These are phyloP conservation scores for Pezicula carpinea DNA, from an alignment of 2,329 filamentous ascomycete species.

Conservation along the genomic window DNA sequence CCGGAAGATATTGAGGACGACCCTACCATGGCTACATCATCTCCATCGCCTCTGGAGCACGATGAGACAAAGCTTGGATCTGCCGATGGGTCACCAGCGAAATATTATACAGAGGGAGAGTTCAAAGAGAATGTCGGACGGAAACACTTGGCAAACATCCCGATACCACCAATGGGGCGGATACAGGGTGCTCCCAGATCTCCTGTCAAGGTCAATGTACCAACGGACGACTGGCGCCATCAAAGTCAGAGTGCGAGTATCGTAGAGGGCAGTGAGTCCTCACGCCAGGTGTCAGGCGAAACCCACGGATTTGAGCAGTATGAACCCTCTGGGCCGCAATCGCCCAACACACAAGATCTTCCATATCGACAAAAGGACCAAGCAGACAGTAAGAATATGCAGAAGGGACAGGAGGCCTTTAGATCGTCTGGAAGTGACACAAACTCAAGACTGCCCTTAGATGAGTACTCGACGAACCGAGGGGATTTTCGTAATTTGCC, in stretches of 20 bases:
- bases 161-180: slow-evolving; percentile 23
- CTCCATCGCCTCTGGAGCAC: background rate
- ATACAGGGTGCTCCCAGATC: slow-evolving; percentile 50
- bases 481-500: slow-evolving; percentile 5
- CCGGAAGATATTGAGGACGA: background rate
- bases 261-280: slow-evolving; percentile 29
- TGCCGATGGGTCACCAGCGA: background rate
- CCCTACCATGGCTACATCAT: background rate
- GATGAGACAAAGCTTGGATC: background rate
- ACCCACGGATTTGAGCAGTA: slow-evolving; percentile 12
- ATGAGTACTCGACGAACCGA: slow-evolving; percentile 11
- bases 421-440: slow-evolving; percentile 23
- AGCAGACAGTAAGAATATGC: slow-evolving; percentile 1
- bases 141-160: slow-evolving; percentile 17
- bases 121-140: slow-evolving; percentile 20
- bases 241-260: slow-evolving; percentile 48
- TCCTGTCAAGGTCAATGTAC: slow-evolving; percentile 51
- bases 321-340: slow-evolving; percentile 3
- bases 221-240: slow-evolving; percentile 46
- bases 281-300: slow-evolving; percentile 10
- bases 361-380: slow-evolving; percentile 1
- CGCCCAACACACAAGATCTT: slow-evolving; percentile 16
- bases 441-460: slow-evolving; percentile 17
- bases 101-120: slow-evolving; percentile 11
- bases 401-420: slow-evolving; percentile 9